Evolutionary conservation across 2,329 filamentous ascomycete genomes (phyloP).

Genomic region (Fusarium sp.): DNA sequence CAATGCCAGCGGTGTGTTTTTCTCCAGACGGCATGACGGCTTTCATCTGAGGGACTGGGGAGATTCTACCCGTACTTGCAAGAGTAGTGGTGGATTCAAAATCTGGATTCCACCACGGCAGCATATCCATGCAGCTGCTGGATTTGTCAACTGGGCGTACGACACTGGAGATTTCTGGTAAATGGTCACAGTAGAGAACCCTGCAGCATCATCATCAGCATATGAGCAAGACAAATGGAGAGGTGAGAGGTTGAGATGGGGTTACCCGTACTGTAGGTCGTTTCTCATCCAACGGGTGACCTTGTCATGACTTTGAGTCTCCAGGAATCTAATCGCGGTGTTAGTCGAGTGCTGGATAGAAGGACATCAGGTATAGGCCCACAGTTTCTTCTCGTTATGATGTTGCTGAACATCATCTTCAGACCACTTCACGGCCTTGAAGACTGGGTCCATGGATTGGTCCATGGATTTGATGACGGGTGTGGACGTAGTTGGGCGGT

Average conservation of each 20-base stretch:
- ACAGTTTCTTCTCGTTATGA: slow-evolving; percentile 11
- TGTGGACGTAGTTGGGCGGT: background rate
- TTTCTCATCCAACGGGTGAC: slow-evolving; percentile 40
- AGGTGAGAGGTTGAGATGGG: background rate
- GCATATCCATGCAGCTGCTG: slow-evolving; percentile 25
- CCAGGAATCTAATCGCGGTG: slow-evolving; percentile 15
- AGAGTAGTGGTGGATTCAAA: slow-evolving; percentile 17
- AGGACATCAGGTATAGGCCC: background rate
- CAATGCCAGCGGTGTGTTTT: slow-evolving; percentile 6
- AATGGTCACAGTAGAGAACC: slow-evolving; percentile 35
- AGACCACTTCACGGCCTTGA: slow-evolving; percentile 26
- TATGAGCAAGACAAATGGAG: background rate
- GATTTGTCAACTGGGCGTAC: slow-evolving; percentile 29
- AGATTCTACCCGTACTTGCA: slow-evolving; percentile 8
- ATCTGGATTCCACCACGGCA: slow-evolving; percentile 23
- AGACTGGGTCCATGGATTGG: slow-evolving; percentile 6
- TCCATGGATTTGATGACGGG: slow-evolving; percentile 8
- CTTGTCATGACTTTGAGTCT: slow-evolving; percentile 26
- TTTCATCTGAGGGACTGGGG: slow-evolving; percentile 1
- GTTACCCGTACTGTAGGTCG: slow-evolving; percentile 34
- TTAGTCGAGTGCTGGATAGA: slow-evolving; percentile 6
- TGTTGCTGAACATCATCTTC: slow-evolving; percentile 10
- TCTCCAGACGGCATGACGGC: slow-evolving; percentile 13
- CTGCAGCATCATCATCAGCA: slow-evolving; percentile 20
- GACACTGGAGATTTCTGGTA: slow-evolving; percentile 34